Evolutionary conservation across 306 rosid species (phyloP).

Genomic region (Pterocarpus santalinus): DNA sequence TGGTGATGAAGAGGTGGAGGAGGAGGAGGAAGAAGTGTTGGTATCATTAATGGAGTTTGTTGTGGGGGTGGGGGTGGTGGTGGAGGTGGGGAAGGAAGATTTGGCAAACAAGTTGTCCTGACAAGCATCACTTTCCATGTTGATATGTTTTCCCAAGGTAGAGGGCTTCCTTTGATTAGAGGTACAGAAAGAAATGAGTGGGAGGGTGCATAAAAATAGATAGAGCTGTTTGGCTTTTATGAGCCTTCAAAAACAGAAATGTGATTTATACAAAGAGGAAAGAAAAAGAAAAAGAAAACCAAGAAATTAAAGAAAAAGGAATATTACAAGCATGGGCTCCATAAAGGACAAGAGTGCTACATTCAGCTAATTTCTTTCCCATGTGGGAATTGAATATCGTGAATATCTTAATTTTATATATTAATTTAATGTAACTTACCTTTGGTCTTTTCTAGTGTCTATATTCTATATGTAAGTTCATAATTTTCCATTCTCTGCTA

Average conservation of each 20-base stretch:
- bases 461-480: background rate
- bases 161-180: constrained; percentile 18
- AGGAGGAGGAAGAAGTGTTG: constrained; percentile 40
- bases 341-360: constrained; percentile 50
- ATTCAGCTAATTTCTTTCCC: constrained; percentile 69
- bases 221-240: constrained; percentile 46
- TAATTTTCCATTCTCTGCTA: constrained; percentile 23
- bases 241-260: constrained; percentile 33
- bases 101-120: constrained; percentile 44
- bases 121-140: constrained; percentile 66
- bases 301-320: constrained; percentile 5
- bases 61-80: too few species aligned
- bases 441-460: constrained; percentile 42
- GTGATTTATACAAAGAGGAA: constrained; percentile 32
- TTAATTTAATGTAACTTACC: constrained; percentile 26
- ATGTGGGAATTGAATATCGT: constrained; percentile 65
- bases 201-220: constrained; percentile 48
- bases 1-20: constrained; percentile 22
- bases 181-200: constrained; percentile 54
- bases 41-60: background rate
- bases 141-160: constrained; percentile 56
- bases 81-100: constrained; percentile 7
- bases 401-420: constrained; percentile 3
- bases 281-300: background rate
- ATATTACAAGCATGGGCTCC: constrained; percentile 57